Percentiles rank a stretch among this genome's conserved stretches.
These are phyloP conservation scores for Calonectria pauciramosa DNA, from an alignment of 2,329 filamentous ascomycete species.

Conservation along the genomic window DNA sequence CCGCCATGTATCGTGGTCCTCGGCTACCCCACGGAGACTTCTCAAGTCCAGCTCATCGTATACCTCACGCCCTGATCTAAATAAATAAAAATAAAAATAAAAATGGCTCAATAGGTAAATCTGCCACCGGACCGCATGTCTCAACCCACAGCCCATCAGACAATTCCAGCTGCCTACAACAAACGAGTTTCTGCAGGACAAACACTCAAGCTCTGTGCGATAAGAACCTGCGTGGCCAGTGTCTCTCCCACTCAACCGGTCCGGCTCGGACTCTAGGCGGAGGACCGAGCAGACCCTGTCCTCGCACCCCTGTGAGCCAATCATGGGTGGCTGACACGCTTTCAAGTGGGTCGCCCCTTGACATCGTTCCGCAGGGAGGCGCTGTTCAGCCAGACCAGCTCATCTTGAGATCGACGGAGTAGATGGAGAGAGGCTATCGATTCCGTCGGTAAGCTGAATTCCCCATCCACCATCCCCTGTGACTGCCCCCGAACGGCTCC, in stretches of 20 bases:
- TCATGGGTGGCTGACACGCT: slow-evolving; percentile 20
- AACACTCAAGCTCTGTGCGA: slow-evolving; percentile 30
- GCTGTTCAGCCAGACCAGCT: slow-evolving; percentile 28
- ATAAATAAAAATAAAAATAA: too few species aligned
- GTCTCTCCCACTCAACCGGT: slow-evolving; percentile 41
- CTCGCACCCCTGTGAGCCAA: slow-evolving; percentile 25
- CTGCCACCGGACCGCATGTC: slow-evolving; percentile 22
- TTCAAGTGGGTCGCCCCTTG: slow-evolving; percentile 27
- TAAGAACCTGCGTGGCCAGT: slow-evolving; percentile 28
- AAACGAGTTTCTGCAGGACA: slow-evolving; percentile 15
- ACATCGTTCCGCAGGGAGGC: slow-evolving; percentile 31
- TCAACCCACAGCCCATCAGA: slow-evolving; percentile 28
- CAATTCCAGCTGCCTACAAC: slow-evolving; percentile 29
- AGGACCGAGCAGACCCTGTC: slow-evolving; percentile 39
- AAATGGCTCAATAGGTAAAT: not conserved
- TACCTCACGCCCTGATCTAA: slow-evolving; percentile 15
- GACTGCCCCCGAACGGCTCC: slow-evolving; percentile 14
- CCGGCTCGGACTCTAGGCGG: slow-evolving; percentile 46
- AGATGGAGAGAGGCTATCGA: slow-evolving; percentile 29
- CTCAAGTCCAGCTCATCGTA: slow-evolving; percentile 15
- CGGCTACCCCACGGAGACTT: not conserved
- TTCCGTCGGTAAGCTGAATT: slow-evolving; percentile 22
- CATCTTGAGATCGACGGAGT: slow-evolving; percentile 27
- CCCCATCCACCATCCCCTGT: slow-evolving; percentile 24
- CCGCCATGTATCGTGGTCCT: slow-evolving; percentile 11